These are phyloP conservation scores for Boletus holoroseus DNA, from an alignment of 1,284 basidiomycete genomes.

Conservation along the genomic window DNA sequence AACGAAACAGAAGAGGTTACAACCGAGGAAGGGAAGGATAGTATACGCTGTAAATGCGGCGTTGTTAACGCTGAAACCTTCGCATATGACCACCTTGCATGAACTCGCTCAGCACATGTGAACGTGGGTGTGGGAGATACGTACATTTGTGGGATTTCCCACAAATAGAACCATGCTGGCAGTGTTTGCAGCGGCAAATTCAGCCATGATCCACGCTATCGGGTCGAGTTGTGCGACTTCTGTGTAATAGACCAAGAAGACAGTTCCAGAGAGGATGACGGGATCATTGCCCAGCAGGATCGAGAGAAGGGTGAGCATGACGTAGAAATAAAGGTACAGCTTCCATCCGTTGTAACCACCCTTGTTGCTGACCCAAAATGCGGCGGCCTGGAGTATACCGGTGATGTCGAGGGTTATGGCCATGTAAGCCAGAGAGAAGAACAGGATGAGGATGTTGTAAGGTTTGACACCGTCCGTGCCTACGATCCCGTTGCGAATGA, in stretches of 20 bases:
- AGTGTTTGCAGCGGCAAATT: conserved; percentile 76
- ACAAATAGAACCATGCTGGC: conserved; percentile 63
- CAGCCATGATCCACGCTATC: conserved; percentile 47
- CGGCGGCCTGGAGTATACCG: conserved; percentile 81
- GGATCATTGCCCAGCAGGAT: conserved; percentile 88
- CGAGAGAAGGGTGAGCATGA: conserved; percentile 75
- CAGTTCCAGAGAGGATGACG: conserved; percentile 79
- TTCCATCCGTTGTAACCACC: conserved; percentile 66
- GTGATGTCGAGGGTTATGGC: conserved; percentile 89
- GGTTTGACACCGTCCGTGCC: conserved; percentile 78
- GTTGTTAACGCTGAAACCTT: conserved; percentile 55
- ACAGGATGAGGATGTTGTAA: conserved; percentile 90
- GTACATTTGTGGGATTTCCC: conserved; percentile 68
- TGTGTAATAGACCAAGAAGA: conserved; percentile 83
- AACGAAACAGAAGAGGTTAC: conserved; percentile 49
- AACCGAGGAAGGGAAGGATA: conserved; percentile 63
- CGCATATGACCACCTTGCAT: conserved; percentile 51
- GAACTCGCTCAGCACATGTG: background rate
- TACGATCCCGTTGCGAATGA: conserved; percentile 69
- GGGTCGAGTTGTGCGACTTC: conserved; percentile 54
- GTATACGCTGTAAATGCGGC: conserved; percentile 69
- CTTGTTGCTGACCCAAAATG: conserved; percentile 80
- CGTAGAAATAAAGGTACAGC: conserved; percentile 76
- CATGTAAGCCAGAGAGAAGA: conserved; percentile 91
- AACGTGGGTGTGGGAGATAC: conserved; percentile 13